Percentiles rank a stretch among this genome's conserved stretches.
These are phyloP conservation scores for Fusarium oxysporum DNA, from an alignment of 2,329 filamentous ascomycete species.

Conservation along the genomic window DNA sequence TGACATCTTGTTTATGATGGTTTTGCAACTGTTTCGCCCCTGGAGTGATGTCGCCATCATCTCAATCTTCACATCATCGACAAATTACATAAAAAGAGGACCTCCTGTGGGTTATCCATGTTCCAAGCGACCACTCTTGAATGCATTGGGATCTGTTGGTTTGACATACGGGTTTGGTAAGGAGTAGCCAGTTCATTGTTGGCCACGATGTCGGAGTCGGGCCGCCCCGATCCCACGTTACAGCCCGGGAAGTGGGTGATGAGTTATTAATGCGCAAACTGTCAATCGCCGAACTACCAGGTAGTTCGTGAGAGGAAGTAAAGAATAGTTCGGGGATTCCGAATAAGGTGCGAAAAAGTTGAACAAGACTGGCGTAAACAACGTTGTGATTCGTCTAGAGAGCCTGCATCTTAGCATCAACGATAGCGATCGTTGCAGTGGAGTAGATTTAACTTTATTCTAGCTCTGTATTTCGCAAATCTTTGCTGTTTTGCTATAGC, in stretches of 20 bases:
- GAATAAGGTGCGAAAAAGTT: not conserved
- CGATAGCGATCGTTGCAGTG: not conserved
- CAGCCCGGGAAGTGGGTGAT: not conserved
- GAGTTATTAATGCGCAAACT: not conserved
- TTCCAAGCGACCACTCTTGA: not conserved
- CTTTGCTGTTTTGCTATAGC: not conserved
- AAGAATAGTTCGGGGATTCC: not conserved
- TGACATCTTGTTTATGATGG: not conserved
- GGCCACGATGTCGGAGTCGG: not conserved
- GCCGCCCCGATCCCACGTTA: not conserved
- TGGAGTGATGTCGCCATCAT: not conserved
- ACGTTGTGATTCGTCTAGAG: not conserved
- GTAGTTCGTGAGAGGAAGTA: not conserved
- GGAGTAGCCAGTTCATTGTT: not conserved
- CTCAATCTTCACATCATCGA: not conserved
- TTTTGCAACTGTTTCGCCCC: not conserved
- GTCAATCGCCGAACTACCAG: not conserved
- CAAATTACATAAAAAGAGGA: not conserved
- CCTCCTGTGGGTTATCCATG: not conserved
- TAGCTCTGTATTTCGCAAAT: not conserved
- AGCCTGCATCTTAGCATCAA: not conserved
- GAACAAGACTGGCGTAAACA: not conserved
- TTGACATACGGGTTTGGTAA: not conserved
- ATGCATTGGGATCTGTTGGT: not conserved
- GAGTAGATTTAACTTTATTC: not conserved